Percentiles rank a stretch among this genome's conserved stretches.
Evolutionary conservation across 768 basidiomycete species (phyloP).

Genomic region (Cubamyces lactineus): DNA sequence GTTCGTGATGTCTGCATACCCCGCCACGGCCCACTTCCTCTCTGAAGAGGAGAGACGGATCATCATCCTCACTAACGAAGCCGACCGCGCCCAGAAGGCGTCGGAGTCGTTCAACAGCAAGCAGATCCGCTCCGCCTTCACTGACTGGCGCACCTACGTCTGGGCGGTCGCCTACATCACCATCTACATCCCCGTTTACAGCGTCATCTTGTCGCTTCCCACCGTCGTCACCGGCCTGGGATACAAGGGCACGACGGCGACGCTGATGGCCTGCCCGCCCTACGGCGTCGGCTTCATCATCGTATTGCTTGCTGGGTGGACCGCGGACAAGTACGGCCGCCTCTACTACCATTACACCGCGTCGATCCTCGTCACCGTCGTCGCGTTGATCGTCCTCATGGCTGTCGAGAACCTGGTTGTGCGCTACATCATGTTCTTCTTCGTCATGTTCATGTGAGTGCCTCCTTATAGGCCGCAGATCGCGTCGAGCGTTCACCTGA

Average conservation of each 20-base stretch:
- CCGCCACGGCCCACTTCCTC: conserved; percentile 49
- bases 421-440: conserved; percentile 40
- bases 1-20: conserved; percentile 50
- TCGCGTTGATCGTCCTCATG: conserved; percentile 38
- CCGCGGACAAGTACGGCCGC: conserved; percentile 30
- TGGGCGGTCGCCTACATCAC: conserved; percentile 48
- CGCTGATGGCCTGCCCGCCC: conserved; percentile 63
- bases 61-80: conserved; percentile 43
- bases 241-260: conserved; percentile 55
- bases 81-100: conserved; percentile 38
- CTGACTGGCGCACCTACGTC: conserved; percentile 43
- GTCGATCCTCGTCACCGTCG: conserved; percentile 27
- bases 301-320: conserved; percentile 30
- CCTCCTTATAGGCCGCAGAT: background rate
- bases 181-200: conserved; percentile 49
- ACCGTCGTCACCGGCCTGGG: conserved; percentile 70
- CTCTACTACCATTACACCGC: conserved; percentile 33
- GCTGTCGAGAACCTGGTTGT: conserved; percentile 31
- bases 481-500: background rate
- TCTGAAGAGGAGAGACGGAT: conserved; percentile 45
- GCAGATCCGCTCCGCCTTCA: conserved; percentile 41
- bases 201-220: conserved; percentile 61
- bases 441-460: conserved; percentile 38
- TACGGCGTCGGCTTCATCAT: conserved; percentile 41
- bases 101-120: conserved; percentile 38